Evolutionary conservation across 257 asterid genomes (phyloP), one percentile per base, ranked within the genome.

Genomic region (Cordia subcordata): DNA sequence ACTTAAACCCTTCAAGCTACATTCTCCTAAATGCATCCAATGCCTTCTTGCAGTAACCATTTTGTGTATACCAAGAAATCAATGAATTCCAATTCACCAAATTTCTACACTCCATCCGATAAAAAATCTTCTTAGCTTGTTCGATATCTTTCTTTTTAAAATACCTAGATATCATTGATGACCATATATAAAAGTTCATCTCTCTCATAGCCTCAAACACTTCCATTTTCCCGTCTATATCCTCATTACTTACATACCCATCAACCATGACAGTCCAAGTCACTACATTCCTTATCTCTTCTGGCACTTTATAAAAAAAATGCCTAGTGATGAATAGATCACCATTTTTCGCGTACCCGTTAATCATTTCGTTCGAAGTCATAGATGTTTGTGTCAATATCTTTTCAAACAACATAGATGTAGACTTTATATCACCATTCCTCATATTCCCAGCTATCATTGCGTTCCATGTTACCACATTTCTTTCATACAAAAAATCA

Each of bases 221-320:
- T 45, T 81, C 78, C 62, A 58, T 61, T 14, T 93, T 93, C 19
- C 84, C 75, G 65, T 76, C 84, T 93, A 82, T 82, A 64, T 87
- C 84, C 20, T 87, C 90, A 51, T 59, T 61, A 52, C 75, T 63
- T 37, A 72, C 75, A 53, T 79, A 87, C 53, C 89, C 88, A 53
- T 76, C 80, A 42, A 87, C 85, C 83, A 85, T 74, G 58, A 79
- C 78, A 13, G 96, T 90, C 88, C 90, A 87, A n/a, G 96, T 79
- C 20, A 82, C 93, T 62, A 85, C 97, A 75, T 68, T 82, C 79
- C 69, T 85, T 68, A 81, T 54, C 35, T 63, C 71, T 44, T 61
- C 76, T 0, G 95, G 96, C 33, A 81, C 74, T 10, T 72, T 63
- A 22, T 79, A 68, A 49, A 85, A 90, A 61, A 81, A 68, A 15